A percentile compares a stretch with the other conserved stretches of the same genome.
phyloP scores from a whole-genome alignment of 306 rosid genomes.

The Cucumis hystrix region DNA sequence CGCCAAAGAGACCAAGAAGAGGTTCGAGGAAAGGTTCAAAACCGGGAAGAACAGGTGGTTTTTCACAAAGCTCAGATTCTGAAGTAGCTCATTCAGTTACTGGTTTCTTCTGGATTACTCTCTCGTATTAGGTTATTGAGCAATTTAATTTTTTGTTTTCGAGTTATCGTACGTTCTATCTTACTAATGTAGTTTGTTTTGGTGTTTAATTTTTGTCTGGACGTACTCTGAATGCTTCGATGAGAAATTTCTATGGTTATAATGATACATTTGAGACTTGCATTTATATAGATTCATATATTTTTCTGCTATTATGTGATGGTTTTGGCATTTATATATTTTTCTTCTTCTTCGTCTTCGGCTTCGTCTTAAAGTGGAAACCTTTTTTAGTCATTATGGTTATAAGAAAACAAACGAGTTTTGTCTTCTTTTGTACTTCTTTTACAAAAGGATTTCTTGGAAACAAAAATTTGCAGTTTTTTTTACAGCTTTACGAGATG shows the following conservation, averaged over 20 bases:
- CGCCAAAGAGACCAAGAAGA: slow-evolving; percentile 16
- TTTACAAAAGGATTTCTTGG: background rate
- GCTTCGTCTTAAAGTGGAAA: background rate
- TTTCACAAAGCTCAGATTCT: slow-evolving; percentile 20
- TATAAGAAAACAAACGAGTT: background rate
- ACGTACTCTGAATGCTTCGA: background rate
- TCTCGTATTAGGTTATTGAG: background rate
- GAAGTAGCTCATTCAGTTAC: background rate
- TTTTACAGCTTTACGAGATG: background rate
- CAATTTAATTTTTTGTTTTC: background rate
- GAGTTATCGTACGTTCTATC: background rate
- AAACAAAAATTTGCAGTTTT: background rate
- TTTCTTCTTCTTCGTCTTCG: no score
- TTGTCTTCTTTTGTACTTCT: background rate
- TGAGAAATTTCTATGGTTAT: background rate
- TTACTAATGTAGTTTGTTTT: background rate
- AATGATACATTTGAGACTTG: background rate
- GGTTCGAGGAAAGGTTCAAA: slow-evolving; percentile 20
- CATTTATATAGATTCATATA: background rate
- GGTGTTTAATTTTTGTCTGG: background rate
- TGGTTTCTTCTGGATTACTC: background rate
- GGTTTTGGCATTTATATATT: background rate
- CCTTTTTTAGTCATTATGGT: background rate
- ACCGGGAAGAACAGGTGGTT: slow-evolving; percentile 22
- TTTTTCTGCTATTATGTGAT: background rate